These are phyloP conservation scores for Teratosphaeria epicoccoides DNA, from an alignment of 2,329 filamentous ascomycete species.

Conservation along the genomic window DNA sequence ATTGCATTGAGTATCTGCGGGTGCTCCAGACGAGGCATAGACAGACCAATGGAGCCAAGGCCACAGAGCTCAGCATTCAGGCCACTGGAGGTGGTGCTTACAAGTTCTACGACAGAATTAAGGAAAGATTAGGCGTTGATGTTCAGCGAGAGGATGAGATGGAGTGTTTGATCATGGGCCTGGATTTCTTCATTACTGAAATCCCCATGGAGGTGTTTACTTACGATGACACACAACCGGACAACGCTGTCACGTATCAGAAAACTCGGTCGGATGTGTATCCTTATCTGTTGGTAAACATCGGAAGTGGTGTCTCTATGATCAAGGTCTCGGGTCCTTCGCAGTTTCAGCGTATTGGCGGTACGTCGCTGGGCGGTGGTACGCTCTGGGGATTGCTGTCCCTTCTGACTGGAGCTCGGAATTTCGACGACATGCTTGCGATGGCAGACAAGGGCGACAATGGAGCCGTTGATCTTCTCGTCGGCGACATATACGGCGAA, in stretches of 20 bases:
- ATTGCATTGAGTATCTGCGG: slow-evolving; percentile 85
- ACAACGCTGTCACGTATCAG: slow-evolving; percentile 76
- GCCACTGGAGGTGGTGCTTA: slow-evolving; percentile 92
- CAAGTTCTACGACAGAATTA: slow-evolving; percentile 91
- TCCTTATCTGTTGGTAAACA: slow-evolving; percentile 95
- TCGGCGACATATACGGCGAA: slow-evolving; percentile 97
- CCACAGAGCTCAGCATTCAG: slow-evolving; percentile 69
- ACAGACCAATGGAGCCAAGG: slow-evolving; percentile 38
- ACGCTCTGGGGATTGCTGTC: slow-evolving; percentile 93
- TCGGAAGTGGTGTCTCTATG: slow-evolving; percentile 92
- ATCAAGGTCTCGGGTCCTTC: slow-evolving; percentile 89
- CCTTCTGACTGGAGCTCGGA: slow-evolving; percentile 80
- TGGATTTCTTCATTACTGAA: slow-evolving; percentile 98
- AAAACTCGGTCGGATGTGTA: slow-evolving; percentile 73
- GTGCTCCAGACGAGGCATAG: slow-evolving; percentile 74
- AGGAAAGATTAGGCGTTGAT: slow-evolving; percentile 71
- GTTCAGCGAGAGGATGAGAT: slow-evolving; percentile 94
- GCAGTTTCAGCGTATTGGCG: slow-evolving; percentile 81
- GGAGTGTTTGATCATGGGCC: slow-evolving; percentile 86
- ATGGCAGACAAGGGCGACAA: slow-evolving; percentile 90
- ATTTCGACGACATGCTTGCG: slow-evolving; percentile 95
- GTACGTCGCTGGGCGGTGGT: slow-evolving; percentile 89
- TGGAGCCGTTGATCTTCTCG: slow-evolving; percentile 84
- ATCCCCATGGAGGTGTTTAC: slow-evolving; percentile 96
- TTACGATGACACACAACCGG: slow-evolving; percentile 63